A percentile compares a stretch with the other conserved stretches of the same genome.
These are phyloP conservation scores for Termitomyces sp. DNA, from an alignment of 768 basidiomycete species.

Conservation along the genomic window DNA sequence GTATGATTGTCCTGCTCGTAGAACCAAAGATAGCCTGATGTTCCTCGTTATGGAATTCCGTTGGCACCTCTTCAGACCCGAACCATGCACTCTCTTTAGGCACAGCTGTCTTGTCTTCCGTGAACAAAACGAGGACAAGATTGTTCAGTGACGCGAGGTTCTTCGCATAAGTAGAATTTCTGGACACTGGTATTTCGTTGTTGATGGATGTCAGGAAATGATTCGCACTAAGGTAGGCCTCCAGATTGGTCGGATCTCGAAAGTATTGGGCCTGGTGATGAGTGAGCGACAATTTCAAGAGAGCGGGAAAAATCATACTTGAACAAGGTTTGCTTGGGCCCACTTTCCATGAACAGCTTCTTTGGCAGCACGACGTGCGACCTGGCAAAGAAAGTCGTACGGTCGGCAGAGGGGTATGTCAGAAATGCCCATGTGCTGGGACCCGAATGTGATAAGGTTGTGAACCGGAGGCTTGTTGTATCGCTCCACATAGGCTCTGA, in stretches of 20 bases:
- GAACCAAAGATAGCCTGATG: constrained; percentile 13
- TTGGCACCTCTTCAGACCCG: constrained; percentile 58
- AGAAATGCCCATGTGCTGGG: constrained; percentile 84
- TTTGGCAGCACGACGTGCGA: constrained; percentile 59
- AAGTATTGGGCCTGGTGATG: constrained; percentile 75
- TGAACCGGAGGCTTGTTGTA: constrained; percentile 71
- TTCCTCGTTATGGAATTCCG: constrained; percentile 24
- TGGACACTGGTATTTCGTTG: constrained; percentile 58
- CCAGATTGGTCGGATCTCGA: constrained; percentile 65
- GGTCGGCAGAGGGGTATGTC: constrained; percentile 66
- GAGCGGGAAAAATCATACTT: constrained; percentile 37
- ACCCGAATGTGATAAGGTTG: constrained; percentile 86
- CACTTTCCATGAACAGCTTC: constrained; percentile 68
- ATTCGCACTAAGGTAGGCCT: constrained; percentile 55
- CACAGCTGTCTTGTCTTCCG: constrained; percentile 70
- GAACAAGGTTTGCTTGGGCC: constrained; percentile 75
- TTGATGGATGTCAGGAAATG: constrained; percentile 75
- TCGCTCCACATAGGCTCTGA: constrained; percentile 79
- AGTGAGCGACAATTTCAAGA: neutral
- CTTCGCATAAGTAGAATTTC: constrained; percentile 56
- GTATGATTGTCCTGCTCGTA: constrained; percentile 39
- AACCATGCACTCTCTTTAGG: constrained; percentile 90
- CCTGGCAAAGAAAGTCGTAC: constrained; percentile 66
- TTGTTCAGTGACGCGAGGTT: constrained; percentile 61
- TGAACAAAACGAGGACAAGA: constrained; percentile 73